These are phyloP conservation scores for Ceratobasidium sp. DNA, from an alignment of 1,284 basidiomycete genomes.

Conservation along the genomic window DNA sequence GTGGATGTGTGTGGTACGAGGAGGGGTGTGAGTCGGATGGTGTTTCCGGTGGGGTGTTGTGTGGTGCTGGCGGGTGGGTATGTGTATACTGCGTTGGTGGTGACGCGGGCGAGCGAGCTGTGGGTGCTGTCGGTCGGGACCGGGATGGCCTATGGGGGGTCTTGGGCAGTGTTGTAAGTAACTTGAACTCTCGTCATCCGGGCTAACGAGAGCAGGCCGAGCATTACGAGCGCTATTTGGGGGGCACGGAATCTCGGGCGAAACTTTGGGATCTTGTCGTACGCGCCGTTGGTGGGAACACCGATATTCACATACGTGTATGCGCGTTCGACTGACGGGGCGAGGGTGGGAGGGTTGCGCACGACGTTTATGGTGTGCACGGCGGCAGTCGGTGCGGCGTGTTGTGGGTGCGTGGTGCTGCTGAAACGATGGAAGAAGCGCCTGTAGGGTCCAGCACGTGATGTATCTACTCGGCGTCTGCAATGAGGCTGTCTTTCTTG, in stretches of 20 bases:
- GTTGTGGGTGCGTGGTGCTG: slow-evolving; percentile 54
- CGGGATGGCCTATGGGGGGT: slow-evolving; percentile 68
- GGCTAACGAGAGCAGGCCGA: slow-evolving; percentile 3
- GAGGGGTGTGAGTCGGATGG: slow-evolving; percentile 63
- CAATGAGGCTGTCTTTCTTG: too few relatives aligned
- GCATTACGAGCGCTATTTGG: slow-evolving; percentile 58
- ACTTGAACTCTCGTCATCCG: not conserved
- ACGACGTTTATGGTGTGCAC: slow-evolving; percentile 64
- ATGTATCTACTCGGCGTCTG: not conserved
- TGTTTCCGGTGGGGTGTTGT: slow-evolving; percentile 61
- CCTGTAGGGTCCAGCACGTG: slow-evolving; percentile 49
- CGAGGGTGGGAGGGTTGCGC: slow-evolving; percentile 54
- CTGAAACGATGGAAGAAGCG: slow-evolving; percentile 68
- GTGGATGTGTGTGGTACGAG: slow-evolving; percentile 42
- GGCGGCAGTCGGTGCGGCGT: slow-evolving; percentile 55
- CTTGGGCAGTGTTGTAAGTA: slow-evolving; percentile 72
- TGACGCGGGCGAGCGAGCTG: slow-evolving; percentile 58
- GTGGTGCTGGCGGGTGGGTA: slow-evolving; percentile 59
- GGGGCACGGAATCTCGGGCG: slow-evolving; percentile 68
- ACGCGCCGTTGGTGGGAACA: slow-evolving; percentile 74
- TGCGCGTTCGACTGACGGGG: slow-evolving; percentile 59
- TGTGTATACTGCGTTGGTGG: slow-evolving; percentile 58
- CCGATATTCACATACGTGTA: slow-evolving; percentile 76
- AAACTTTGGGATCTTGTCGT: slow-evolving; percentile 75
- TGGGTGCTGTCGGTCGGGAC: slow-evolving; percentile 70